Evolutionary conservation across 805 yeast species (phyloP).

Genomic region (Candida ficus): DNA sequence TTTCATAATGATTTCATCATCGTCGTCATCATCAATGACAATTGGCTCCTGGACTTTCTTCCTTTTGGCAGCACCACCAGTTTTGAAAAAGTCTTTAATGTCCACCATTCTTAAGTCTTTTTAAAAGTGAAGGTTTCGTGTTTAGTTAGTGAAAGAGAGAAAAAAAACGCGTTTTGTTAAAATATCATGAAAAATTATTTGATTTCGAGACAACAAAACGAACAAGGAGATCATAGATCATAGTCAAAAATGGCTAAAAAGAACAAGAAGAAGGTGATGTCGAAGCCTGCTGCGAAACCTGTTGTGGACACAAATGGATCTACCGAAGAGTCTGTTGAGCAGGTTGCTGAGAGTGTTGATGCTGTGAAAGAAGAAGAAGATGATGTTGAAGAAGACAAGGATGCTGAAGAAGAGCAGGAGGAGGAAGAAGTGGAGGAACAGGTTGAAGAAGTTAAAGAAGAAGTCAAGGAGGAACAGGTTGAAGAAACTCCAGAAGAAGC

Average conservation of each 20-base stretch:
- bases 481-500: neutral
- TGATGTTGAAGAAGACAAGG: slow-evolving; percentile 5
- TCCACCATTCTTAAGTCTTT: slow-evolving; percentile 28
- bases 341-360: slow-evolving; percentile 1
- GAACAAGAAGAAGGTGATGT: slow-evolving; percentile 14
- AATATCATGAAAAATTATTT: too few species aligned
- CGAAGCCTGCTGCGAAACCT: neutral
- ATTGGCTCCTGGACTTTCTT: slow-evolving; percentile 11
- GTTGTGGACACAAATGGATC: too few species aligned
- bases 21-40: slow-evolving; percentile 26
- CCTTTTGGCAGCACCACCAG: slow-evolving; percentile 6
- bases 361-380: slow-evolving; percentile 1
- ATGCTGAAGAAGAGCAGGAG: slow-evolving; percentile 1
- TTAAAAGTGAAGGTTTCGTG: too few species aligned
- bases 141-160: neutral
- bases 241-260: slow-evolving; percentile 16
- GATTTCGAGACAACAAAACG: neutral
- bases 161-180: neutral
- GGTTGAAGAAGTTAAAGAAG: slow-evolving; percentile 10
- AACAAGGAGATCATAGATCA: neutral
- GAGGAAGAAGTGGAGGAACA: slow-evolving; percentile 6
- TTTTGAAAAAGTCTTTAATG: slow-evolving; percentile 35
- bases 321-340: neutral
- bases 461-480: slow-evolving; percentile 1
- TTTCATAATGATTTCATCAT: slow-evolving; percentile 19